Evolutionary conservation across 129 eudicot genomes (phyloP).

Genomic region (Mikania micrantha): DNA sequence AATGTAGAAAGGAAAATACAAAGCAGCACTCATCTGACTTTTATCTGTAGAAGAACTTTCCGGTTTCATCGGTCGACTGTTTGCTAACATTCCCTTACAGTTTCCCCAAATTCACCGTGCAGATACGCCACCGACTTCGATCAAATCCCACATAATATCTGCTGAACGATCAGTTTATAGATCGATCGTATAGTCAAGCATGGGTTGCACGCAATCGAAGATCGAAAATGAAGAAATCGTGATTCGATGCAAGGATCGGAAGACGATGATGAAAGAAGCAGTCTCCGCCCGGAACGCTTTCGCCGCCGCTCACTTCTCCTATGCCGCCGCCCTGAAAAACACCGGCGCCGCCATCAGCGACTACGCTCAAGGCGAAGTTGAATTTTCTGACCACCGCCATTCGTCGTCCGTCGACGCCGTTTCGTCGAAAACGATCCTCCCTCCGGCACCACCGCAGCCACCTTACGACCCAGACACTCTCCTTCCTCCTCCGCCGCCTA

Average conservation of each 20-base stretch:
- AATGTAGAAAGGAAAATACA: background rate
- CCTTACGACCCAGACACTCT: conserved; percentile 21
- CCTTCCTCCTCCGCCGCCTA: conserved; percentile 43
- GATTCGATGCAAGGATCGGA: conserved; percentile 68
- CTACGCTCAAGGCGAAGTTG: conserved; percentile 74
- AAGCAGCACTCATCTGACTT: conserved; percentile 26
- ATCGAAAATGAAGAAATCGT: conserved; percentile 90
- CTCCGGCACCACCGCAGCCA: conserved; percentile 33
- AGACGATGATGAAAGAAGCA: conserved; percentile 59
- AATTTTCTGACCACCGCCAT: conserved; percentile 19
- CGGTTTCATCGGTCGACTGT: conserved; percentile 19
- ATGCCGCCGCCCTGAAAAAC: conserved; percentile 73
- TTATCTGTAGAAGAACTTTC: conserved; percentile 13
- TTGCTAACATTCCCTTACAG: conserved; percentile 15
- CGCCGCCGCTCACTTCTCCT: conserved; percentile 85
- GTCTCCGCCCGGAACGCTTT: conserved; percentile 83
- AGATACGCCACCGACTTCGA: background rate
- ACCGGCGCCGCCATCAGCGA: conserved; percentile 99
- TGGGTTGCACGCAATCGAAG: conserved; percentile 93
- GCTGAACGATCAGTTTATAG: background rate
- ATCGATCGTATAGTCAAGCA: conserved; percentile 12
- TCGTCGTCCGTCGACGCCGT: conserved; percentile 14
- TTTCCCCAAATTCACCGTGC: conserved; percentile 9
- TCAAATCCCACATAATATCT: background rate
- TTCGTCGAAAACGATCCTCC: background rate